Evolutionary conservation across 2,329 filamentous ascomycete genomes (phyloP).

Genomic region (Beauveria asiatica): DNA sequence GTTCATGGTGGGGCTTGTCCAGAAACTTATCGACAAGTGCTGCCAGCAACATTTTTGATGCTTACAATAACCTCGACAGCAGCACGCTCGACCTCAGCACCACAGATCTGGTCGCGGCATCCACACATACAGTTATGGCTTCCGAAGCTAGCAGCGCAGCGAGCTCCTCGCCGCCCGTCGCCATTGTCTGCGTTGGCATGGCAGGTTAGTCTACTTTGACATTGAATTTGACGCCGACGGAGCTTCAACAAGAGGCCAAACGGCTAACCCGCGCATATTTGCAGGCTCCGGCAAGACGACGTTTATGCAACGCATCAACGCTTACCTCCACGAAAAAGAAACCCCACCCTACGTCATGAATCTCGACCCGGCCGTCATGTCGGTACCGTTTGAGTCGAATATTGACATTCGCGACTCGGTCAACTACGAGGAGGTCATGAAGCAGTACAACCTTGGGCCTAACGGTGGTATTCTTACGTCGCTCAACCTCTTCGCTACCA

Average conservation of each 20-base stretch:
- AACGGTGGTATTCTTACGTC: conserved; percentile 96
- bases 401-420: conserved; percentile 98
- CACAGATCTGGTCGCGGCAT: not conserved
- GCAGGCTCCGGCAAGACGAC: conserved; percentile 95
- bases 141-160: conserved; percentile 24
- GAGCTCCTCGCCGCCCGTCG: conserved; percentile 48
- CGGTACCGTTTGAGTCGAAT: conserved; percentile 90
- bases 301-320: conserved; percentile 97
- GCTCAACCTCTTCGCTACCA: conserved; percentile 93
- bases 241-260: not conserved
- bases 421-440: conserved; percentile 99
- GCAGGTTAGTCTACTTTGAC: conserved; percentile 50
- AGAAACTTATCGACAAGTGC: conserved; percentile 4
- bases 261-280: conserved; percentile 3
- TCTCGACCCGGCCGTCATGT: conserved; percentile 88
- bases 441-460: conserved; percentile 93
- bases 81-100: not conserved
- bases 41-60: conserved; percentile 4
- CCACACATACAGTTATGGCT: conserved; percentile 20
- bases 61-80: not conserved
- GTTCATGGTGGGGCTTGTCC: conserved; percentile 3
- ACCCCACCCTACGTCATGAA: conserved; percentile 91
- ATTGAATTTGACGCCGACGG: not conserved
- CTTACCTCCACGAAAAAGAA: conserved; percentile 74
- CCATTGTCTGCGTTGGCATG: conserved; percentile 95